Evolutionary conservation across 768 basidiomycete genomes (phyloP), one percentile per base, ranked within the genome.

Genomic region (Lactarius tabidus): DNA sequence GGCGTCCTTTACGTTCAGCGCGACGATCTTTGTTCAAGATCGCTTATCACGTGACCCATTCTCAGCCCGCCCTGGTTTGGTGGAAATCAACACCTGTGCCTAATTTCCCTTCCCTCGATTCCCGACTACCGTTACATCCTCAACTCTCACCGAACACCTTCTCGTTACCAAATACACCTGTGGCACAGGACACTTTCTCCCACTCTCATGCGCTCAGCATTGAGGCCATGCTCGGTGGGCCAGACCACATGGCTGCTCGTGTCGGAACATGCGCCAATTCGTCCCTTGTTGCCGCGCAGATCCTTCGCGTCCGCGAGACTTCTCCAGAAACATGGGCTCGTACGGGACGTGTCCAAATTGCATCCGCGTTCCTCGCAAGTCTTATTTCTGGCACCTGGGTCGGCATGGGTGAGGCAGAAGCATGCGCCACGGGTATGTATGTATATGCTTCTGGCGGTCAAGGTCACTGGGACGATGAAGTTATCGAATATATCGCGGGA

Each of bases 61-160:
- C 51, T 41, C 31, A 79, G 85, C 86, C 88, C 72, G 89, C 90
- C 3, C 79, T 91, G 23, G 91, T 93, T 45, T 93, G 90, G 89
- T 93, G 91, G 90, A 91, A 90, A 76, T 86, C 89, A 1, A 88
- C 86, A 9, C 83, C 90, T 12, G 82, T 90, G 15, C 85, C 87
- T 17, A 86, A 85, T 9, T 79, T 93, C 60, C 88, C 89, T 28
- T 82, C 85, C 20, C 79, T 93, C 57, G 89, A 91, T 71, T 84
- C 90, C 2, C 83, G 85, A 68, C 74, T 85, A n/a, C 84, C 88
- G 0, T 76, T 93, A 8, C 84, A 89, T 70, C 76, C 82, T 1
- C 90, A 91, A 70, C 87, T 93, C 63, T 81, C 83, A 1, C 77
- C 87, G 0, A 83, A 84, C 28, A 81, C 82, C 0, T 90, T 92